Evolutionary conservation across 306 rosid genomes (phyloP).

Genomic region (Gastrolobium bilobum): DNA sequence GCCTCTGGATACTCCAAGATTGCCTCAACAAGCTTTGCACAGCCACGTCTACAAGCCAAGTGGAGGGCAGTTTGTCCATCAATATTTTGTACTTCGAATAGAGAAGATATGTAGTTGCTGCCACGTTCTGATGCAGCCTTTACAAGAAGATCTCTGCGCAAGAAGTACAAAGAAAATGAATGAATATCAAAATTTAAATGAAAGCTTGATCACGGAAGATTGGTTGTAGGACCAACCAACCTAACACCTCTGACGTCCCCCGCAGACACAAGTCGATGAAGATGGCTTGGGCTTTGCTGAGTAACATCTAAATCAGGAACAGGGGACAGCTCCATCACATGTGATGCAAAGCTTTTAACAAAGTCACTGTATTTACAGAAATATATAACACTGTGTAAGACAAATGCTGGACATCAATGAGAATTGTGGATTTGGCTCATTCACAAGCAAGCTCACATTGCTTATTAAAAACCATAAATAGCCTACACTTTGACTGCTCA

Average conservation of each 20-base stretch:
- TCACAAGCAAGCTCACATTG: conserved; percentile 18
- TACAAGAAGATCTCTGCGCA: conserved; percentile 70
- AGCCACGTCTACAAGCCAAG: conserved; percentile 85
- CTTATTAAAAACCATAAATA: conserved; percentile 4
- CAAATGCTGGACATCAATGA: background rate
- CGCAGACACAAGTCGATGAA: conserved; percentile 78
- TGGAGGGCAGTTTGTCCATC: conserved; percentile 93
- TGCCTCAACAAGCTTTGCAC: conserved; percentile 74
- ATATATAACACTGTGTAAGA: conserved; percentile 13
- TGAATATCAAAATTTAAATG: background rate
- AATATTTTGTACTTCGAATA: conserved; percentile 76
- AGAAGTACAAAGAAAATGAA: conserved; percentile 32
- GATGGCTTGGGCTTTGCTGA: conserved; percentile 58
- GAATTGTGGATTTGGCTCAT: conserved; percentile 26
- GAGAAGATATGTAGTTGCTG: conserved; percentile 56
- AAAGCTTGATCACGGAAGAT: conserved; percentile 38
- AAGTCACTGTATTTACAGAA: conserved; percentile 63
- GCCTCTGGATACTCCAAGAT: conserved; percentile 76
- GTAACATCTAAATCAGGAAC: conserved; percentile 57
- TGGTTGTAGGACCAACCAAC: conserved; percentile 51
- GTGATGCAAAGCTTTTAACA: conserved; percentile 58
- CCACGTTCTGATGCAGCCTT: conserved; percentile 67
- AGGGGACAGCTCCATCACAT: conserved; percentile 62
- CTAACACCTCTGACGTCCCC: conserved; percentile 77
- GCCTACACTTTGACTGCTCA: background rate